Conservation (phyloP, 345 rosid species). For the Mallotus nudiflorus region DNA sequence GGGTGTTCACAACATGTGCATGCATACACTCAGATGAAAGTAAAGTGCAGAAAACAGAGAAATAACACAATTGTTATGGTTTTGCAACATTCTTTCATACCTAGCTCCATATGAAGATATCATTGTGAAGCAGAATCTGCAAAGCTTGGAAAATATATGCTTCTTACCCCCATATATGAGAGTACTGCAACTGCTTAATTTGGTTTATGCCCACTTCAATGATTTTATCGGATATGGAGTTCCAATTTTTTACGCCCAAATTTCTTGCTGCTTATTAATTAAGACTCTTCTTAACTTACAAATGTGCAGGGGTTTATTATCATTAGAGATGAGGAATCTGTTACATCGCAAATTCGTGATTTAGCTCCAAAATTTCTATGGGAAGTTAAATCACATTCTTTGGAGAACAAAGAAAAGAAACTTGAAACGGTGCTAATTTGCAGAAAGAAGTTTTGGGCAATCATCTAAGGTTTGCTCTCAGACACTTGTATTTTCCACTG, state of each 20-base stretch:
- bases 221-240: no score
- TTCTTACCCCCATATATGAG: no score
- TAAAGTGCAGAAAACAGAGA: neutral
- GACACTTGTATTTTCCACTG: neutral
- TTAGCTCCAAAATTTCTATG: conserved; percentile 75
- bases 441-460: conserved; percentile 84
- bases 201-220: neutral
- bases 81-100: neutral
- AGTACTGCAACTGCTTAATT: neutral
- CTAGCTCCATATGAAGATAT: neutral
- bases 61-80: neutral
- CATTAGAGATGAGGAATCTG: conserved; percentile 71
- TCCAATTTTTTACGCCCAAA: neutral
- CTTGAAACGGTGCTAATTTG: conserved; percentile 66
- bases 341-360: conserved; percentile 53
- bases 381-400: conserved; percentile 65
- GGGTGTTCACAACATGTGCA: neutral
- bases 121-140: no score
- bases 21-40: neutral
- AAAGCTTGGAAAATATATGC: no score
- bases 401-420: conserved; percentile 58
- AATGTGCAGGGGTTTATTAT: conserved; percentile 69
- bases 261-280: neutral
- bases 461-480: conserved; percentile 31
- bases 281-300: neutral